Evolutionary conservation across 805 yeast species (phyloP).

Genomic region (Ogataea methanolica): DNA sequence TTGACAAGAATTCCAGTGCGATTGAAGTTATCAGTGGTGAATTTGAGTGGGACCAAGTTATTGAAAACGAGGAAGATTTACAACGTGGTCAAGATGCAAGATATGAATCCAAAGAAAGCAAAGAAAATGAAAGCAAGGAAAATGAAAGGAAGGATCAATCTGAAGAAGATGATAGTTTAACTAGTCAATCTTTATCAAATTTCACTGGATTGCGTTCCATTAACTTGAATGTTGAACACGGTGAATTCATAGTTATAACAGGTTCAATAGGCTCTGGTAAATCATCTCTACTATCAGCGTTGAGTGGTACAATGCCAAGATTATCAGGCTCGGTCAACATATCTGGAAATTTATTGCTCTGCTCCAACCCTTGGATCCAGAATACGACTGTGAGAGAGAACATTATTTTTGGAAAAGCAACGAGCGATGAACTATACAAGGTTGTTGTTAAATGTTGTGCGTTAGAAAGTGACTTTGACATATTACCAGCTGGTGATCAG

Average conservation of each 20-base stretch:
- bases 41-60: conserved; percentile 61
- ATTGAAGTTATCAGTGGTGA: conserved; percentile 46
- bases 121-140: not conserved
- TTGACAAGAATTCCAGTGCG: conserved; percentile 32
- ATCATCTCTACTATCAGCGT: conserved; percentile 63
- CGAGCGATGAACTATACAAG: conserved; percentile 45
- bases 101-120: no score
- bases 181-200: not conserved
- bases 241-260: conserved; percentile 71
- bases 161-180: conserved; percentile 6
- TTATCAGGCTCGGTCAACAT: conserved; percentile 46
- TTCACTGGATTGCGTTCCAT: conserved; percentile 46
- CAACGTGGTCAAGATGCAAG: conserved; percentile 2
- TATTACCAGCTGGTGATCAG: conserved; percentile 68
- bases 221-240: conserved; percentile 48
- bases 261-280: conserved; percentile 71
- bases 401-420: conserved; percentile 57
- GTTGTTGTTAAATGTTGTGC: conserved; percentile 61
- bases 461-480: conserved; percentile 57
- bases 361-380: conserved; percentile 73
- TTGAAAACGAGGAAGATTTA: conserved; percentile 17
- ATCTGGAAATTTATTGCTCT: conserved; percentile 46
- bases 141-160: conserved; percentile 8
- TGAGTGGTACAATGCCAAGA: conserved; percentile 64
- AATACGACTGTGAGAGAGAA: conserved; percentile 75